A percentile compares a stretch with the other conserved stretches of the same genome.
These are phyloP conservation scores for Tetradesmus lagerheimii DNA, from an alignment of 139 green algal genomes.

Conservation along the genomic window DNA sequence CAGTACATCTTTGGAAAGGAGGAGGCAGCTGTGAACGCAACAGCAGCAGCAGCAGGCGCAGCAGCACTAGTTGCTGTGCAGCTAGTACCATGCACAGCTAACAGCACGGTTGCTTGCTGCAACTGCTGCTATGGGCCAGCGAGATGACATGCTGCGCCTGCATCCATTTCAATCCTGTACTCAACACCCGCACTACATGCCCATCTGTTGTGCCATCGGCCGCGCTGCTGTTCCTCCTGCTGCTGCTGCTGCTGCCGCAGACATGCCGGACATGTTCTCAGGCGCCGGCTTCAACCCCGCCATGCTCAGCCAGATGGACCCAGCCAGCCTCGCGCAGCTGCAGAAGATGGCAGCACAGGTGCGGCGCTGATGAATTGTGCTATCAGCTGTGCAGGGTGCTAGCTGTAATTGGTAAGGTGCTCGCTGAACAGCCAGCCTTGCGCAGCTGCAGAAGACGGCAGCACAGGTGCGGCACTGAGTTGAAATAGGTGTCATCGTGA, in stretches of 20 bases:
- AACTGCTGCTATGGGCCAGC: not conserved
- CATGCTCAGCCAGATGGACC: conserved; percentile 90
- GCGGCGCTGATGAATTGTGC: too few species aligned
- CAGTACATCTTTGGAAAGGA: not conserved
- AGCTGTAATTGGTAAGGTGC: too few species aligned
- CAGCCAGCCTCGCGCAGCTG: conserved; percentile 83
- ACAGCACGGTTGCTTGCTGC: not conserved
- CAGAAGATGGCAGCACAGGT: conserved; percentile 82
- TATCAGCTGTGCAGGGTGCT: too few species aligned
- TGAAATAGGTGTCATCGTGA: too few species aligned
- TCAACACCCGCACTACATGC: not conserved
- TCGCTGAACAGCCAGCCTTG: too few species aligned
- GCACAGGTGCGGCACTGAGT: not conserved
- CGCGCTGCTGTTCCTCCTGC: not conserved
- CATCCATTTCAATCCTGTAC: too few species aligned
- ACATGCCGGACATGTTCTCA: conserved; percentile 88
- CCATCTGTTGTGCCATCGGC: not conserved
- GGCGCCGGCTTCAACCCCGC: conserved; percentile 41
- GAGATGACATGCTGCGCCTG: not conserved
- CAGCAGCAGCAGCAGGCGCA: not conserved
- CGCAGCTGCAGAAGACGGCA: not conserved
- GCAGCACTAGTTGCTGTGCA: not conserved
- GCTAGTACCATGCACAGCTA: not conserved
- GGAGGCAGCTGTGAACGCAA: not conserved
- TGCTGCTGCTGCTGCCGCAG: conserved; percentile 56